A percentile compares a stretch with the other conserved stretches of the same genome.
Conservation (phyloP, 345 rosid species). For the Rhodamnia argentea region DNA sequence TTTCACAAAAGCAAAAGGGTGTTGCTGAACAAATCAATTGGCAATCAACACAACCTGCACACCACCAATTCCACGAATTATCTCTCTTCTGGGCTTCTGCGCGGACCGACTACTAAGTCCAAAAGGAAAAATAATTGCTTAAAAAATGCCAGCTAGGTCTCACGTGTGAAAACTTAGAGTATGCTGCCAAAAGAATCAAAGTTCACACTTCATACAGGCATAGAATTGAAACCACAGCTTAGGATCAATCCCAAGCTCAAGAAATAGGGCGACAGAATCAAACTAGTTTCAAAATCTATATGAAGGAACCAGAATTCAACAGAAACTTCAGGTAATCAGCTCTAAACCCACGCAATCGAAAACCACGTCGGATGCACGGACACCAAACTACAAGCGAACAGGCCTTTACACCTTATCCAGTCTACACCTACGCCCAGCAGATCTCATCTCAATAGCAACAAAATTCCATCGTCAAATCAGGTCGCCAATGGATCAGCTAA, state of each 20-base stretch:
- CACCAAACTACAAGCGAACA: neutral
- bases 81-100: neutral
- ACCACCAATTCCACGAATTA: neutral
- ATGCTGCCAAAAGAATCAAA: neutral
- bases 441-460: neutral
- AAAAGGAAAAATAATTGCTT: neutral
- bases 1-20: neutral
- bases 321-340: neutral
- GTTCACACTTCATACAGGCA: neutral
- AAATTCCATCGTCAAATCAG: neutral
- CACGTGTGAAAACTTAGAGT: neutral
- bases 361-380: neutral
- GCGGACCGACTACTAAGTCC: neutral
- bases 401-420: too few species aligned
- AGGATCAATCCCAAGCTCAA: neutral
- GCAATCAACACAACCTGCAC: neutral
- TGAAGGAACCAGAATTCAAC: neutral
- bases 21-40: neutral
- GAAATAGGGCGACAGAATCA: neutral
- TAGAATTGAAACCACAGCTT: neutral
- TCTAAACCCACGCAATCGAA: neutral
- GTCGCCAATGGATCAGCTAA: neutral
- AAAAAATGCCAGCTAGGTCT: neutral
- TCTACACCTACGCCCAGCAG: neutral
- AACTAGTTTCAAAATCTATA: neutral